phyloP scores from a whole-genome alignment of 495 filamentous ascomycete genomes.

The Penicillium verhagenii region DNA sequence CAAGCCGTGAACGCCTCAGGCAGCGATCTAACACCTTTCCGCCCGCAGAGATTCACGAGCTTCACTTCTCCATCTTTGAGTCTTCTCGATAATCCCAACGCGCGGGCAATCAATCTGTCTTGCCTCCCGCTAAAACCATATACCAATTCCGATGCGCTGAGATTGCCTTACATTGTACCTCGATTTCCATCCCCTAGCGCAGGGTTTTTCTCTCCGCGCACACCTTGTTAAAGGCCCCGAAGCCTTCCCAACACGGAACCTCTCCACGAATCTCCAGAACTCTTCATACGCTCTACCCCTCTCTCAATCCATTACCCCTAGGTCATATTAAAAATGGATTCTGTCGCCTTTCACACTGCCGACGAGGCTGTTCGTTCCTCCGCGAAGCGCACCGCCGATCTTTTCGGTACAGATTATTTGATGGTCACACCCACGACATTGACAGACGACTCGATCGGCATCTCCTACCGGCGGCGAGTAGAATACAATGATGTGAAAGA shows the following conservation, averaged over 20 bases:
- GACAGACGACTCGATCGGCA: conserved; percentile 44
- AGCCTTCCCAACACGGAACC: conserved; percentile 7
- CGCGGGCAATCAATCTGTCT: not conserved
- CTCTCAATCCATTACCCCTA: conserved; percentile 11
- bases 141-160: not conserved
- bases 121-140: not conserved
- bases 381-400: conserved; percentile 66
- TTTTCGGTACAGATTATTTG: conserved; percentile 58
- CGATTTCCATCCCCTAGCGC: conserved; percentile 1
- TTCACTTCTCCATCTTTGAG: not conserved
- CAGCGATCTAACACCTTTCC: conserved; percentile 2
- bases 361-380: conserved; percentile 54
- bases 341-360: conserved; percentile 31
- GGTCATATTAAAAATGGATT: conserved; percentile 30
- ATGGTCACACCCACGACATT: conserved; percentile 49
- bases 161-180: not conserved
- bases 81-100: not conserved
- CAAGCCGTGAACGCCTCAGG: conserved; percentile 20
- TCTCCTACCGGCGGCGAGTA: conserved; percentile 60
- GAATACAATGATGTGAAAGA: conserved; percentile 84
- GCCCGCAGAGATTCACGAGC: conserved; percentile 12
- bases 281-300: not conserved
- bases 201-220: conserved; percentile 21
- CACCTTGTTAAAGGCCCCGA: conserved; percentile 4
- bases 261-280: not conserved